phyloP scores from a whole-genome alignment of 1,284 basidiomycete genomes.

The Macrocystidia cucumis region DNA sequence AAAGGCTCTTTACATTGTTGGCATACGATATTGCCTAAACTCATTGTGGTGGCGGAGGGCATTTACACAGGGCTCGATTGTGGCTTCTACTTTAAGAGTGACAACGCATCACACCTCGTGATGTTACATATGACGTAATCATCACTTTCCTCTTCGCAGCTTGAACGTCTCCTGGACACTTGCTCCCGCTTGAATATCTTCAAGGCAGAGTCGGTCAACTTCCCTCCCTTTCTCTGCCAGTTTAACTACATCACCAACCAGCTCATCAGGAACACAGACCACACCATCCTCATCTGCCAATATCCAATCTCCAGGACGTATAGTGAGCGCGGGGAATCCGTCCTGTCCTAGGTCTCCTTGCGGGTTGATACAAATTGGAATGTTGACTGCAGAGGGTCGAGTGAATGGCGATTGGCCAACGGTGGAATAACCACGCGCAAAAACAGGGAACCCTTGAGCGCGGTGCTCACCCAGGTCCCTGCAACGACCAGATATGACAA shows the following conservation, averaged over 20 bases:
- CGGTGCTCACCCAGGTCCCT: slow-evolving; percentile 79
- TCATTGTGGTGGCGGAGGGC: slow-evolving; percentile 33
- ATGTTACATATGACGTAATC: slow-evolving; percentile 1
- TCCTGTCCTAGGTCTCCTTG: slow-evolving; percentile 19
- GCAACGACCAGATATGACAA: slow-evolving; percentile 79
- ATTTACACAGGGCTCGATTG: neutral
- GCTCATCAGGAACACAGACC: slow-evolving; percentile 64
- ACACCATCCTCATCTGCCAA: slow-evolving; percentile 89
- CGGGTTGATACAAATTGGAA: slow-evolving; percentile 62
- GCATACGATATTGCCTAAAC: slow-evolving; percentile 46
- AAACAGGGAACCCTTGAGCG: slow-evolving; percentile 64
- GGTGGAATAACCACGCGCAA: slow-evolving; percentile 76
- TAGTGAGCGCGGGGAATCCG: slow-evolving; percentile 46
- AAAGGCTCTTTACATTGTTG: slow-evolving; percentile 86
- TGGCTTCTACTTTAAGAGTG: slow-evolving; percentile 1
- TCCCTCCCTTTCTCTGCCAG: slow-evolving; percentile 54
- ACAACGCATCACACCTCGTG: neutral
- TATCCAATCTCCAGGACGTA: slow-evolving; percentile 79
- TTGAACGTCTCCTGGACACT: slow-evolving; percentile 76
- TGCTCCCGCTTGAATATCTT: slow-evolving; percentile 70
- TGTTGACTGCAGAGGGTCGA: slow-evolving; percentile 72
- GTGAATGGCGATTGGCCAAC: slow-evolving; percentile 88
- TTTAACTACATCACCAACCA: slow-evolving; percentile 53
- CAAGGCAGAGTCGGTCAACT: slow-evolving; percentile 70
- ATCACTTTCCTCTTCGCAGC: slow-evolving; percentile 58